These are phyloP conservation scores for Phlyctochytrium bullatum DNA, from an alignment of 192 early-diverging fungal species.

Conservation along the genomic window DNA sequence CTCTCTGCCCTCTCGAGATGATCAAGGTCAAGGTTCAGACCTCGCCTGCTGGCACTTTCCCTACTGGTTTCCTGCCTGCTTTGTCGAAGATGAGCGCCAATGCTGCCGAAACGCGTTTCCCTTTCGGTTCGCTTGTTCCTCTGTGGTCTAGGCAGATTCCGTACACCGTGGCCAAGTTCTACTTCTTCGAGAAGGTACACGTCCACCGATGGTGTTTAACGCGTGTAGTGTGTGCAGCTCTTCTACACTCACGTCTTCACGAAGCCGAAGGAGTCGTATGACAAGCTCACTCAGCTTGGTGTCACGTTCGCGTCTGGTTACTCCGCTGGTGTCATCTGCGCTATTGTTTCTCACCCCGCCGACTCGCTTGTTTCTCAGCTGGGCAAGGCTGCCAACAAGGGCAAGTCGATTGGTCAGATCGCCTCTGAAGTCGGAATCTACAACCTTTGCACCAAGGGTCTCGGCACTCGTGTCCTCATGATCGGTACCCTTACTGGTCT, in stretches of 20 bases:
- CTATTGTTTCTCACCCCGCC: slow-evolving; percentile 88
- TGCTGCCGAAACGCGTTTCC: slow-evolving; percentile 65
- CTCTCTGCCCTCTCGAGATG: slow-evolving; percentile 83
- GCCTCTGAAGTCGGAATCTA: slow-evolving; percentile 40
- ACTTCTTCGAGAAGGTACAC: slow-evolving; percentile 68
- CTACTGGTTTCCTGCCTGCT: slow-evolving; percentile 64
- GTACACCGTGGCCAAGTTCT: slow-evolving; percentile 81
- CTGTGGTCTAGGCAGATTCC: slow-evolving; percentile 76
- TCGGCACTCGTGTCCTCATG: slow-evolving; percentile 86
- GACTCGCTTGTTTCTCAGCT: slow-evolving; percentile 66
- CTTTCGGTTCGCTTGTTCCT: slow-evolving; percentile 74
- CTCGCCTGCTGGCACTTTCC: slow-evolving; percentile 67
- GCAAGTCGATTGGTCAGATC: slow-evolving; percentile 47
- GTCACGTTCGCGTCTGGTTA: slow-evolving; percentile 81
- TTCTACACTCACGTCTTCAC: slow-evolving; percentile 43
- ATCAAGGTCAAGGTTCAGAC: slow-evolving; percentile 87
- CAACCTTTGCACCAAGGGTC: slow-evolving; percentile 70
- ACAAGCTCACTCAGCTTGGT: slow-evolving; percentile 36
- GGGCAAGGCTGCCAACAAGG: slow-evolving; percentile 51
- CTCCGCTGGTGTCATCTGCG: slow-evolving; percentile 84
- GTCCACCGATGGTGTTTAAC: neutral
- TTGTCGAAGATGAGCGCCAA: slow-evolving; percentile 36
- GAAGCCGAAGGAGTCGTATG: slow-evolving; percentile 44
- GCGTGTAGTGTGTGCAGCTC: neutral
- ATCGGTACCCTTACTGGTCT: slow-evolving; percentile 82